These are phyloP conservation scores for Sporothrix sp. DNA, from an alignment of 2,329 filamentous ascomycete genomes.

Conservation along the genomic window DNA sequence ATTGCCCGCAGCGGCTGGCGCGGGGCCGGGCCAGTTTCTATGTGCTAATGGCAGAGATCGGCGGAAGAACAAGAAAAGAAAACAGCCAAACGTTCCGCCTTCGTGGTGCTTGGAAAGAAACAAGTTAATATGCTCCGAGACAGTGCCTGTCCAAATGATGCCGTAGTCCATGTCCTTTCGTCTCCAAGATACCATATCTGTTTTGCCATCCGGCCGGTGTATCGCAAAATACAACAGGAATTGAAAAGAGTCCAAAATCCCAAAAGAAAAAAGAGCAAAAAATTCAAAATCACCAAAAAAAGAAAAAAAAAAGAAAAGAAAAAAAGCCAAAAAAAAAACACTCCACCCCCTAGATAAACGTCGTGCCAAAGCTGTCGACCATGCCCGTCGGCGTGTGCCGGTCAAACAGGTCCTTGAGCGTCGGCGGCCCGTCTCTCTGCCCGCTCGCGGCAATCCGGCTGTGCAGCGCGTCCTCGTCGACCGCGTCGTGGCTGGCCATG, in stretches of 20 bases:
- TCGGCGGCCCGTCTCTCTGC: conserved; percentile 9
- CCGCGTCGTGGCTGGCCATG: background rate
- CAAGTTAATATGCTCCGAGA: too few relatives aligned
- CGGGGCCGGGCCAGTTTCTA: conserved; percentile 1
- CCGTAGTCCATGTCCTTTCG: background rate
- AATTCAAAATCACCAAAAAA: background rate
- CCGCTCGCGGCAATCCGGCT: background rate
- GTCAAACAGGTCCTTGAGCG: conserved; percentile 13
- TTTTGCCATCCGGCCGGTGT: too few relatives aligned
- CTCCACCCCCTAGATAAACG: conserved; percentile 22
- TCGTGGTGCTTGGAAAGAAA: too few relatives aligned
- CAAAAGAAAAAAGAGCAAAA: background rate
- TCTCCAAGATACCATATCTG: background rate
- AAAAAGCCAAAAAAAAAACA: background rate
- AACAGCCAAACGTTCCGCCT: too few relatives aligned
- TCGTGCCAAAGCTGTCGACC: conserved; percentile 26
- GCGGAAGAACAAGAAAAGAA: background rate
- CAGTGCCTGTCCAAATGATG: too few relatives aligned
- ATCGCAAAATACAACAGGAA: too few relatives aligned
- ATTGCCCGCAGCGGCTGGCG: too few relatives aligned
- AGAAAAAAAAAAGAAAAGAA: conserved; percentile 2
- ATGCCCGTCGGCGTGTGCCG: conserved; percentile 20
- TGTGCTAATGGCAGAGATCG: background rate
- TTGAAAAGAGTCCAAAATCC: background rate
- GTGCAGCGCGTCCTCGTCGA: background rate